These are phyloP conservation scores for Citrus reticulata DNA, from an alignment of 345 rosid genomes.

Conservation along the genomic window DNA sequence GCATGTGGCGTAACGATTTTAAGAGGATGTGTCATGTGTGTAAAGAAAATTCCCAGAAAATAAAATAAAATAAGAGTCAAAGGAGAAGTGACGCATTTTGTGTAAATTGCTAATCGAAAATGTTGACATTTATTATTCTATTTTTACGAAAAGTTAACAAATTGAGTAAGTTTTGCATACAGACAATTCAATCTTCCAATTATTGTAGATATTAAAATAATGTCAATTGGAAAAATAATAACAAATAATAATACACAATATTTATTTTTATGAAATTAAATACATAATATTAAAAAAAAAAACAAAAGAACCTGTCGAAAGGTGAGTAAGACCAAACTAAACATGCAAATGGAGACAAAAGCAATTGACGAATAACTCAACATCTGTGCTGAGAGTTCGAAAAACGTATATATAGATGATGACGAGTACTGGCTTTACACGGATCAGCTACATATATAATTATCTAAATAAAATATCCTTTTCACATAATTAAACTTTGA, in stretches of 20 bases:
- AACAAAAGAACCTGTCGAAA: neutral
- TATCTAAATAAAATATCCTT: neutral
- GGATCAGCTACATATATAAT: neutral
- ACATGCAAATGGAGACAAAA: conserved; percentile 1
- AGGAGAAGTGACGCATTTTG: too few species aligned
- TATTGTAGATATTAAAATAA: neutral
- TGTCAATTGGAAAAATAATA: too few species aligned
- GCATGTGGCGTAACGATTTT: too few species aligned
- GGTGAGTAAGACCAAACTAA: neutral
- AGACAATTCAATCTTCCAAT: neutral
- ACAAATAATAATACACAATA: neutral
- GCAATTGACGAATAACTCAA: neutral
- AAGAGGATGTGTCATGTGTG: too few species aligned
- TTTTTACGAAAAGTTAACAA: neutral
- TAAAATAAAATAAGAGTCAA: too few species aligned
- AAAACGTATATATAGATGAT: neutral
- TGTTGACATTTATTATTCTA: neutral
- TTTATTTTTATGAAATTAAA: too few species aligned
- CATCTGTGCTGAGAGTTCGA: neutral
- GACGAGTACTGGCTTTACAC: neutral
- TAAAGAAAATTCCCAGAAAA: too few species aligned
- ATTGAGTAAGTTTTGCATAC: neutral
- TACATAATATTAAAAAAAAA: too few species aligned
- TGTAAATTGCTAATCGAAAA: neutral
- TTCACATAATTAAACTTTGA: neutral